phyloP scores from a whole-genome alignment of 139 green algal species.

The Haematococcus lacustris region DNA sequence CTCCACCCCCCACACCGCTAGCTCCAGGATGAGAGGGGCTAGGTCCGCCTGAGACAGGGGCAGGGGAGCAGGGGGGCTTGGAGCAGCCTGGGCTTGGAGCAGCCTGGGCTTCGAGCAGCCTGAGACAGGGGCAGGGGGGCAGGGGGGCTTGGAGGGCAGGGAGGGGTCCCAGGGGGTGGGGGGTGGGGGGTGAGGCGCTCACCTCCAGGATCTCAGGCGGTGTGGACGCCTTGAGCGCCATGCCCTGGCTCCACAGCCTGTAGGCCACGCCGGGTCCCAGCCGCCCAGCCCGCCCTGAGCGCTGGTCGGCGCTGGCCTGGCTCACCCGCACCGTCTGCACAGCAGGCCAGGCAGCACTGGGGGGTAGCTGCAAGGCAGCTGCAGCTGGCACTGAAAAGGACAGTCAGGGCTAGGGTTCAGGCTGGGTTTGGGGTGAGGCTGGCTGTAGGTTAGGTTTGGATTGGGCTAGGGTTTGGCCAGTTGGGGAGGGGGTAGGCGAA shows the following conservation, averaged over 20 bases:
- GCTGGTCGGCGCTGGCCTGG: constrained; percentile 44
- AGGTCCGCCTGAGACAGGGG: constrained; percentile 31
- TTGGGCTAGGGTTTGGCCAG: not conserved
- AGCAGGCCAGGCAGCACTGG: not conserved
- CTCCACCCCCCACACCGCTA: constrained; percentile 37
- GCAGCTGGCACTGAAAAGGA: not conserved
- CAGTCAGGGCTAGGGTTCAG: not conserved
- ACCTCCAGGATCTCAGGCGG: constrained; percentile 37
- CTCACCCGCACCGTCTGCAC: constrained; percentile 28
- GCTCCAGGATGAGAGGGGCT: constrained; percentile 40
- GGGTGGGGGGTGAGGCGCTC: not conserved
- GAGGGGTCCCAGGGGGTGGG: not conserved
- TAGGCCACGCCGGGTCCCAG: constrained; percentile 43
- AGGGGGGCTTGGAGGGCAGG: not conserved
- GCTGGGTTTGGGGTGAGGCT: not conserved
- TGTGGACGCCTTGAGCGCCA: constrained; percentile 15
- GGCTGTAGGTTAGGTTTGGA: not conserved
- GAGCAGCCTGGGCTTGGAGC: too few relatives aligned
- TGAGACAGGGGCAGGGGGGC: not conserved
- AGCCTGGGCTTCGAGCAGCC: too few relatives aligned
- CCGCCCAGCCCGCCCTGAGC: constrained; percentile 43
- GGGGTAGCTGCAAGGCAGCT: not conserved
- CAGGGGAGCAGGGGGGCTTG: too few relatives aligned
- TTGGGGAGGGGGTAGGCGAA: not conserved
- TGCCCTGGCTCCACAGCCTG: constrained; percentile 39